These are phyloP conservation scores for Dimargaris xerosporica DNA, from an alignment of 192 early-diverging fungal genomes.

Conservation along the genomic window DNA sequence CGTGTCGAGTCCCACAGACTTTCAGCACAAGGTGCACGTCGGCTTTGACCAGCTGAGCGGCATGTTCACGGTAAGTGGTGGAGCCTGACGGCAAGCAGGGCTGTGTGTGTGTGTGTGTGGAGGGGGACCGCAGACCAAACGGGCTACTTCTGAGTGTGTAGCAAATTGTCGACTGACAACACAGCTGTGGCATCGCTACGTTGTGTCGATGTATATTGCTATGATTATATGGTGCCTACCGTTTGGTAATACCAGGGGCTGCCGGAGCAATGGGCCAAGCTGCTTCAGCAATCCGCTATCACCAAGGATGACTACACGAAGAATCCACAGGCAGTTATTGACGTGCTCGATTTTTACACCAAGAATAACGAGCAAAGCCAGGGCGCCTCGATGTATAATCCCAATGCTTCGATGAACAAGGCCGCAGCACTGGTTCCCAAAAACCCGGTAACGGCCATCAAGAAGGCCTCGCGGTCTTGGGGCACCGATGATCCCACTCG, in stretches of 20 bases:
- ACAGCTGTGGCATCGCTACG: too few species aligned
- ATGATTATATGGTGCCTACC: slow-evolving; percentile 9
- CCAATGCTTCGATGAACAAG: slow-evolving; percentile 25
- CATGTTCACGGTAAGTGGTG: slow-evolving; percentile 25
- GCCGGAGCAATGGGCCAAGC: slow-evolving; percentile 87
- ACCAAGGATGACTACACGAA: slow-evolving; percentile 95
- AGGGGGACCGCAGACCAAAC: too few species aligned
- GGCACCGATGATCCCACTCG: slow-evolving; percentile 12
- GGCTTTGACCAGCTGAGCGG: slow-evolving; percentile 39
- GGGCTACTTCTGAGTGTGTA: too few species aligned
- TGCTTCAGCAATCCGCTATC: slow-evolving; percentile 85
- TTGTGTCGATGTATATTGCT: background rate
- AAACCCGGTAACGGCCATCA: slow-evolving; percentile 13
- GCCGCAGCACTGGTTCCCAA: slow-evolving; percentile 33
- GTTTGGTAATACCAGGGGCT: slow-evolving; percentile 42
- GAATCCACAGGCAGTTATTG: slow-evolving; percentile 95
- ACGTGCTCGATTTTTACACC: slow-evolving; percentile 97
- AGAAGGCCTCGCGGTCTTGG: slow-evolving; percentile 16
- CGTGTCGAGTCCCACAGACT: slow-evolving; percentile 36
- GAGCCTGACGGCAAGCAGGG: too few species aligned
- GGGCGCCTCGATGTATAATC: slow-evolving; percentile 11
- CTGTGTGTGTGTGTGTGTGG: too few species aligned
- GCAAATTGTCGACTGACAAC: too few species aligned
- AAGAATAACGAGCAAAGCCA: slow-evolving; percentile 44
- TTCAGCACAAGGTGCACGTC: slow-evolving; percentile 40